Evolutionary conservation across 495 filamentous ascomycete species (phyloP), one percentile per base, ranked within the genome.

Genomic region (Copromyces sp.): DNA sequence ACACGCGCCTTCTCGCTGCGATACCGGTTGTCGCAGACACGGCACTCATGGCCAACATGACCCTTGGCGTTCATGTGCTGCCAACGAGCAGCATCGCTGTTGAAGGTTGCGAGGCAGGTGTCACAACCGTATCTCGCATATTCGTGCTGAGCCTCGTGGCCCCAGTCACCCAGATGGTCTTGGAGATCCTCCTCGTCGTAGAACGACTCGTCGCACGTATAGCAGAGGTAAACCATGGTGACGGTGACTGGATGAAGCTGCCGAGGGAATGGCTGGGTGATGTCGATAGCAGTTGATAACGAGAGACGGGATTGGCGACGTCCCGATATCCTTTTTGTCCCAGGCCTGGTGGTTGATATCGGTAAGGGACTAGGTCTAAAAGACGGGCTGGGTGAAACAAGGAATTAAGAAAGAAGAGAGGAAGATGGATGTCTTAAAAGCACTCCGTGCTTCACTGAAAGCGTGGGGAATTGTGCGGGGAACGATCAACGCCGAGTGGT

Each of bases 11-110:
- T 9, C 11, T 75, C 32, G 7, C 8, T 73, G 0, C 32, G 17
- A n/a, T 14, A 79, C 14, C 32, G 17, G 1, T 73, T 24, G 45
- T 72, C 17, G 72, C 81, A 82, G 4, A 65, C 17, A 38, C 9
- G 4, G 35, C 80, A 82, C n/a, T 78, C 70, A 72, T 42, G 7
- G 41, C 20, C n/a, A 39, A 70, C 73, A 32, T 83, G 79, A 9
- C 61, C 41, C 11, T 45, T 42, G 14, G 70, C 74, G 3, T 71
- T 11, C 76, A 78, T 74, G 59, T 82, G 80, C 70, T 78, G 73
- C 11, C 44, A 14, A 11, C 74, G 72, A 3, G 74, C 47, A 0
- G 12, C 17, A 32, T 68, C 69, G 44, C 37, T 70, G 29, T 9
- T 29, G 72, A 82, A 82, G 38, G 11, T 47, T 2, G 72, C 39